Evolutionary conservation across 345 rosid species (phyloP), one percentile per base, ranked within the genome.

Genomic region (Eucalyptus globulus): DNA sequence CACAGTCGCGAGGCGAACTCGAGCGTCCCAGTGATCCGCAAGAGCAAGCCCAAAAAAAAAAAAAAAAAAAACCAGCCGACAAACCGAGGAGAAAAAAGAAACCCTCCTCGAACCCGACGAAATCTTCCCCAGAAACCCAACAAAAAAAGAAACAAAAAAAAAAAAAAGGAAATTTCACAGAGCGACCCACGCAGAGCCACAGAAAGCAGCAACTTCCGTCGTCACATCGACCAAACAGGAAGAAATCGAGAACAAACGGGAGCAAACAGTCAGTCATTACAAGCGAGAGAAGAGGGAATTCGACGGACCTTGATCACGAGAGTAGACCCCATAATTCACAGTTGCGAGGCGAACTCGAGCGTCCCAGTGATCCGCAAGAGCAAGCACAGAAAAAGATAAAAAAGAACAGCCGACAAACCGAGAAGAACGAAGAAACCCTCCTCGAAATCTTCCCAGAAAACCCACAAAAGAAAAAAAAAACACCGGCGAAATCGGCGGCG

Each of bases 251-350:
- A 40, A 0, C 58, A 53, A 53, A 53, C 58, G 58, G 58, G 2
- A 76, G 62, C 69, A 27, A 62, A 62, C 31, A 29, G 31, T 12
- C 17, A 29, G 29, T 53, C 21, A 34, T 4, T 5, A 69, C 40
- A 17, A 69, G 37, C 80, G 9, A 37, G 9, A 13, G 44, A 37
- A 53, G 37, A 9, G 47, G 85, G 85, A 76, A 76, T 21, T 14
- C 49, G 86, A 24, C 88, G 34, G 85, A 89, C 91, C 91, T 89
- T 89, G 91, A 89, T 89, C 60, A 89, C 91, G 62, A 87, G 89
- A 21, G 87, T 24, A 60, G 91, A 89, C 50, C 62, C 91, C 91
- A 89, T 89, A 3, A 53, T 17, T 60, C 49, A 87, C n/a, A 16
- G 49, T 44, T 2, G 44, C 29, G 49, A 44, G 49, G 24, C 62